Conservation (phyloP, 805 yeast species). For the Candida gorgasii region DNA sequence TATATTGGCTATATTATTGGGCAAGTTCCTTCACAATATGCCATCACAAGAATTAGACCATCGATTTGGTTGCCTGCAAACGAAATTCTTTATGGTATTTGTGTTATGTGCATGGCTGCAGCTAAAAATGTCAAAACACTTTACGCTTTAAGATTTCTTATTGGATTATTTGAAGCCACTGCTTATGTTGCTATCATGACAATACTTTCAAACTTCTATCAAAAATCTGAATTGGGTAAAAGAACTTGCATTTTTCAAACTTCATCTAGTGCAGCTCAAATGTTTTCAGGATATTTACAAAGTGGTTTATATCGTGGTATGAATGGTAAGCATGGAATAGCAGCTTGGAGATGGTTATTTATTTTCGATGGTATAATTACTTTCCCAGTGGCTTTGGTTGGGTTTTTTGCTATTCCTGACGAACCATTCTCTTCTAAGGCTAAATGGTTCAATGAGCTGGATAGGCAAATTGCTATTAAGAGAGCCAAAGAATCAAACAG, state of each 20-base stretch:
- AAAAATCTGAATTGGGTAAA: constrained; percentile 8
- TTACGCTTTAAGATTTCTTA: constrained; percentile 26
- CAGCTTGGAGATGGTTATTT: constrained; percentile 28
- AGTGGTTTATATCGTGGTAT: constrained; percentile 13
- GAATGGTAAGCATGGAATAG: constrained; percentile 5
- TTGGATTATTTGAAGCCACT: constrained; percentile 28
- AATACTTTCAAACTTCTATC: constrained; percentile 21
- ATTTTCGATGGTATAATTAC: constrained; percentile 26
- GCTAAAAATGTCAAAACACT: constrained; percentile 21
- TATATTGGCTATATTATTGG: constrained; percentile 26
- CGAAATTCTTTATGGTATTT: constrained; percentile 23
- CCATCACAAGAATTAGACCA: constrained; percentile 21
- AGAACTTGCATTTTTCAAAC: constrained; percentile 21
- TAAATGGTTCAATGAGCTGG: constrained; percentile 8
- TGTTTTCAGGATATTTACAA: constrained; percentile 28
- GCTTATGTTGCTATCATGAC: constrained; percentile 16
- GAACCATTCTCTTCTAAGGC: constrained; percentile 17
- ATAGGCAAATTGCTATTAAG: constrained; percentile 3
- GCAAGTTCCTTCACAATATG: constrained; percentile 25
- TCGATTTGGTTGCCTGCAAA: constrained; percentile 15
- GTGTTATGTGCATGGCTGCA: constrained; percentile 23
- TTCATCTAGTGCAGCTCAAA: constrained; percentile 26
- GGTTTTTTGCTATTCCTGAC: constrained; percentile 24
- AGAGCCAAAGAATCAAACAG: constrained; percentile 7
- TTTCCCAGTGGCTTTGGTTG: constrained; percentile 21